A percentile compares a stretch with the other conserved stretches of the same genome.
Evolutionary conservation across 2,329 filamentous ascomycete genomes (phyloP).

Genomic region (Lasiodiplodia citricola): DNA sequence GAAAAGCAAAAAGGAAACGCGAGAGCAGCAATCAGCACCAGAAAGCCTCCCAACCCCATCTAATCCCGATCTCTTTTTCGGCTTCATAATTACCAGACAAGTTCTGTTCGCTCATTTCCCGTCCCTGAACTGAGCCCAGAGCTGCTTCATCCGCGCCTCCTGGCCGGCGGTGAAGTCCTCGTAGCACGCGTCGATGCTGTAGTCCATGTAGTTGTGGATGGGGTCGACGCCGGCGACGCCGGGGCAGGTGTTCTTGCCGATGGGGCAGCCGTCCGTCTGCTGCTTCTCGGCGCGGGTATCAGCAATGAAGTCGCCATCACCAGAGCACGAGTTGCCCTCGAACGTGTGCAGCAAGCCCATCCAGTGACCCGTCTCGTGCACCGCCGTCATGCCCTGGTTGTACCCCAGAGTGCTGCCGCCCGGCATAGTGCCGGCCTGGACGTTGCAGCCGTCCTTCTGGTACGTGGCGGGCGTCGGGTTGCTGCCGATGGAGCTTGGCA

Average conservation of each 20-base stretch:
- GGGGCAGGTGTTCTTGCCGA: constrained; percentile 57
- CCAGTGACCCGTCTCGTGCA: constrained; percentile 57
- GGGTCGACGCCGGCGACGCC: constrained; percentile 50
- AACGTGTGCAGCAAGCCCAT: constrained; percentile 54
- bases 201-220: constrained; percentile 67
- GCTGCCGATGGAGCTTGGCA: constrained; percentile 49
- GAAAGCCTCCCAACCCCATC: neutral
- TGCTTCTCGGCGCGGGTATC: constrained; percentile 50
- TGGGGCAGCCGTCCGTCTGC: constrained; percentile 62
- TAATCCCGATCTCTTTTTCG: neutral
- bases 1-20: neutral
- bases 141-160: constrained; percentile 55
- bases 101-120: constrained; percentile 34
- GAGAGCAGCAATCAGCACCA: neutral
- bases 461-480: constrained; percentile 50
- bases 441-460: constrained; percentile 61
- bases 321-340: constrained; percentile 52
- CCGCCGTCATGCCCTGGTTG: constrained; percentile 53
- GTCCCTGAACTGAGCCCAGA: constrained; percentile 55
- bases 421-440: constrained; percentile 63
- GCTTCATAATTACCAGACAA: neutral
- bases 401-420: constrained; percentile 57
- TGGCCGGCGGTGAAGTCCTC: constrained; percentile 58
- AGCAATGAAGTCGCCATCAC: constrained; percentile 51
- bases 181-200: constrained; percentile 62